Percentiles rank a stretch among this genome's conserved stretches.
phyloP scores from a whole-genome alignment of 2,329 filamentous ascomycete species.

The Pyricularia sp. region DNA sequence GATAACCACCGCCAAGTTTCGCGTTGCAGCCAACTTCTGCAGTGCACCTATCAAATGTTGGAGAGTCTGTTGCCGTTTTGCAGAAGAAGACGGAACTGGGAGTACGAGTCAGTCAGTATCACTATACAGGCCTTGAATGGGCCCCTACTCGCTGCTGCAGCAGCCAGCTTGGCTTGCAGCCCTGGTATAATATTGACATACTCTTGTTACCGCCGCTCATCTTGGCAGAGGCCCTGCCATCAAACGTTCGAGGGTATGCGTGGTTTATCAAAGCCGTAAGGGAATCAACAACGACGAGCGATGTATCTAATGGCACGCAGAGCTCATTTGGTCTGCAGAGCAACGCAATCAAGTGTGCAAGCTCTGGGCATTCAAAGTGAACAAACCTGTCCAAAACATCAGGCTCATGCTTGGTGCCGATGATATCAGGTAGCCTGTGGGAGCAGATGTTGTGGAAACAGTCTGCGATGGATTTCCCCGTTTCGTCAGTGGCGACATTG shows the following conservation, averaged over 20 bases:
- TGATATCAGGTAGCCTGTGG: slow-evolving; percentile 7
- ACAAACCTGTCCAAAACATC: slow-evolving; percentile 21
- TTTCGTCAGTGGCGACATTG: background rate
- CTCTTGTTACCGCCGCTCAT: slow-evolving; percentile 20
- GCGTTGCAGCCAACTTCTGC: slow-evolving; percentile 60
- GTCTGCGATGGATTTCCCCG: slow-evolving; percentile 18
- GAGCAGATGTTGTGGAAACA: slow-evolving; percentile 26
- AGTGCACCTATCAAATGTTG: slow-evolving; percentile 57
- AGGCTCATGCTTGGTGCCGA: background rate
- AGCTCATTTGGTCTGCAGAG: slow-evolving; percentile 51
- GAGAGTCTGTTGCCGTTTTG: slow-evolving; percentile 36
- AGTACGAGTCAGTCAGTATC: background rate
- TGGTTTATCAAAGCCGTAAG: slow-evolving; percentile 64
- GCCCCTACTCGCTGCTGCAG: background rate
- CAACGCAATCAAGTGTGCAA: slow-evolving; percentile 64
- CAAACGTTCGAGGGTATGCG: slow-evolving; percentile 49
- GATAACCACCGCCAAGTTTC: slow-evolving; percentile 60
- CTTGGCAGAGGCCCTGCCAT: background rate
- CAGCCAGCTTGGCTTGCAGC: background rate
- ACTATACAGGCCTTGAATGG: background rate
- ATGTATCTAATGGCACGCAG: slow-evolving; percentile 49
- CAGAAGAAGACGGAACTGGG: slow-evolving; percentile 11
- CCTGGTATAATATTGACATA: slow-evolving; percentile 8
- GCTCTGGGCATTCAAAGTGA: slow-evolving; percentile 41
- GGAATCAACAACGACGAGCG: slow-evolving; percentile 64